Percentiles rank a stretch among this genome's conserved stretches.
Conservation (phyloP, 192 early-diverging fungal genomes). For the Dispira parvispora region DNA sequence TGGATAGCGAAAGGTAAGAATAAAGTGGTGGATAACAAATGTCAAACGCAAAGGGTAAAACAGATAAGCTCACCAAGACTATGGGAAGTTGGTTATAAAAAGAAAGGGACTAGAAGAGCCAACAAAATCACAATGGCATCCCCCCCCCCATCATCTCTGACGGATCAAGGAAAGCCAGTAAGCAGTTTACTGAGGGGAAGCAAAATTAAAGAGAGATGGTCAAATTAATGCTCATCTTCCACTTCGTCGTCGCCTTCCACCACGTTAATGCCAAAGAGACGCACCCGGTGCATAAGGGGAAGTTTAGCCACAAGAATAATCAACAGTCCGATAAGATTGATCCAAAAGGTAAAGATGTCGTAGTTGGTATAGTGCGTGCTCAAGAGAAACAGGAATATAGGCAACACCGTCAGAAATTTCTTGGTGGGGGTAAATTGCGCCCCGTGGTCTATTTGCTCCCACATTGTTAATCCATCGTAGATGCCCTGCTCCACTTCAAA, state of each 20-base stretch:
- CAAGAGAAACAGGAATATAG: constrained; percentile 85
- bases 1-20: too few species aligned
- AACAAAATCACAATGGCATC: too few species aligned
- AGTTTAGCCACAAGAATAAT: constrained; percentile 85
- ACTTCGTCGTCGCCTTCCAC: constrained; percentile 26
- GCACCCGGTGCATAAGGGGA: constrained; percentile 72
- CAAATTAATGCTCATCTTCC: not conserved
- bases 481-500: constrained; percentile 89
- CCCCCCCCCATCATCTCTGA: too few species aligned
- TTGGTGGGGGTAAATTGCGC: constrained; percentile 96
- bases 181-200: too few species aligned
- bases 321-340: constrained; percentile 73
- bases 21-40: too few species aligned
- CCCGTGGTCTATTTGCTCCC: constrained; percentile 99
- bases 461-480: constrained; percentile 83
- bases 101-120: too few species aligned
- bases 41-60: too few species aligned
- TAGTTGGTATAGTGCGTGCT: constrained; percentile 96
- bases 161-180: too few species aligned
- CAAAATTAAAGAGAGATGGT: too few species aligned
- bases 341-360: constrained; percentile 71
- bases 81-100: too few species aligned
- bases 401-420: constrained; percentile 91
- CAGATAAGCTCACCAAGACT: too few species aligned
- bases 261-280: constrained; percentile 89